These are phyloP conservation scores for Eimeria tenella DNA, from an alignment of 169 alveolate genomes.

Conservation along the genomic window DNA sequence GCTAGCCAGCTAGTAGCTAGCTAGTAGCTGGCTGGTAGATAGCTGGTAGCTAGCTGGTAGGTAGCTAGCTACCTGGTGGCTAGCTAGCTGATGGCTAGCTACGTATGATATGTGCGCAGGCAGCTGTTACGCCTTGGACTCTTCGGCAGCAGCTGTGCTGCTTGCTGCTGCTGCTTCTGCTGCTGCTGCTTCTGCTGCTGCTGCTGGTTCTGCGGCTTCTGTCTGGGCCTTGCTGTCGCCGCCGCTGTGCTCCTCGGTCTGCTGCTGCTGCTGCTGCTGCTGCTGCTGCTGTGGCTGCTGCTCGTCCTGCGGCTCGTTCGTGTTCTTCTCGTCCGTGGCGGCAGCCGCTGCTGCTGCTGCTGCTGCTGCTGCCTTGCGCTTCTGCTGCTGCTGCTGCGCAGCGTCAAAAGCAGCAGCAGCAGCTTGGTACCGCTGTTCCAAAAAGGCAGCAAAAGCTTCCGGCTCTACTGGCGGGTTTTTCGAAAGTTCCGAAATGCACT, in stretches of 20 bases:
- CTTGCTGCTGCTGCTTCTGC: neutral
- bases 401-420: conserved; percentile 69
- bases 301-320: neutral
- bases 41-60: too few relatives aligned
- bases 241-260: too few relatives aligned
- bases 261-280: conserved; percentile 28
- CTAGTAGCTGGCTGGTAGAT: too few relatives aligned
- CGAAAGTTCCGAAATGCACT: conserved; percentile 67
- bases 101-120: too few relatives aligned
- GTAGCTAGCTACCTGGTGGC: too few relatives aligned
- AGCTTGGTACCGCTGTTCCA: conserved; percentile 33
- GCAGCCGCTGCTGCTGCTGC: conserved; percentile 46
- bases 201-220: too few relatives aligned
- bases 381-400: conserved; percentile 66
- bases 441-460: neutral
- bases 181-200: neutral
- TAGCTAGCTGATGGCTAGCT: too few relatives aligned
- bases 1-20: too few relatives aligned
- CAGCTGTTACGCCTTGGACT: too few relatives aligned
- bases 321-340: neutral
- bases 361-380: conserved; percentile 49
- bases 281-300: neutral
- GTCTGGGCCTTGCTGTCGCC: neutral
- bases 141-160: neutral
- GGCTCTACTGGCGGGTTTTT: conserved; percentile 36